phyloP scores from a whole-genome alignment of 2,329 filamentous ascomycete genomes.

The Pestalotiopsis sp. region DNA sequence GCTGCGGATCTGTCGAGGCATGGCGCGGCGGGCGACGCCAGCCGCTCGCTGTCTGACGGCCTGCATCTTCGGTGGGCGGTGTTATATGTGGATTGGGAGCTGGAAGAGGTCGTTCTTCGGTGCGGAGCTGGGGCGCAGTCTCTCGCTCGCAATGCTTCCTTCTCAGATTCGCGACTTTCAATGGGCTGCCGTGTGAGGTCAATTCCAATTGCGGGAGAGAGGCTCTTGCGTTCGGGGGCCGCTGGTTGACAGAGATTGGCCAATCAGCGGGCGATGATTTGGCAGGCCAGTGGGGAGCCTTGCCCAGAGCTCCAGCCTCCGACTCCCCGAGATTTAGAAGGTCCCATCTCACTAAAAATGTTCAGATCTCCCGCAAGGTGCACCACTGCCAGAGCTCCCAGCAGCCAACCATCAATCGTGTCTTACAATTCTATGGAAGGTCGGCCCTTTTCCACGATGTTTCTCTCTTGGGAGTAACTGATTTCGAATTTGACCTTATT shows the following conservation, averaged over 20 bases:
- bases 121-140: background rate
- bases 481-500: background rate
- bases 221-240: conserved; percentile 2
- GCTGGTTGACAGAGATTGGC: conserved; percentile 1
- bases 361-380: background rate
- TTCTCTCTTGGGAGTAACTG: background rate
- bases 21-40: conserved; percentile 39
- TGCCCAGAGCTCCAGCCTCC: background rate
- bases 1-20: conserved; percentile 42
- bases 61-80: conserved; percentile 27
- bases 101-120: background rate
- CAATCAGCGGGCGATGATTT: conserved; percentile 11
- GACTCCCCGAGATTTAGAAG: background rate
- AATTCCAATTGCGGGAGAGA: conserved; percentile 3
- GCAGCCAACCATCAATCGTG: background rate
- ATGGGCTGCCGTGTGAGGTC: conserved; percentile 2
- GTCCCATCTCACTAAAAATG: background rate
- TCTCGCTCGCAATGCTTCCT: background rate
- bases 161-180: background rate
- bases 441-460: background rate
- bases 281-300: background rate
- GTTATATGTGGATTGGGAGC: background rate
- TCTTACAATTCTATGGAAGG: background rate
- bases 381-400: background rate
- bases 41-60: conserved; percentile 47